A percentile compares a stretch with the other conserved stretches of the same genome.
Evolutionary conservation across 495 filamentous ascomycete species (phyloP).

Genomic region (Neurospora tetraspora): DNA sequence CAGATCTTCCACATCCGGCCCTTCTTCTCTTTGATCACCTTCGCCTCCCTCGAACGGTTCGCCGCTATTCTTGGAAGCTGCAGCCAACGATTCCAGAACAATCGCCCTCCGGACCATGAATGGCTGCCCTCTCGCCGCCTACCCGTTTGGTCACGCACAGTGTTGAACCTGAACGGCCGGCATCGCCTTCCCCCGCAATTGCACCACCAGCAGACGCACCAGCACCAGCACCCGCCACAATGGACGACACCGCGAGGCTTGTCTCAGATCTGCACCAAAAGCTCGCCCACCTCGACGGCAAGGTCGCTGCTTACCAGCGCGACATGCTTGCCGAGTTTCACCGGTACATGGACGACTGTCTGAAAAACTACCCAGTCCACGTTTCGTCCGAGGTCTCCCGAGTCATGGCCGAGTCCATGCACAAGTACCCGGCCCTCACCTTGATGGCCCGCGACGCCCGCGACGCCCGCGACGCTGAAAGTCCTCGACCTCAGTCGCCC

Average conservation of each 20-base stretch:
- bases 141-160: conserved; percentile 15
- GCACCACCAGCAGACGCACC: neutral
- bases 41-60: neutral
- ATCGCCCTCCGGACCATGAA: conserved; percentile 6
- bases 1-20: neutral
- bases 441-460: conserved; percentile 8
- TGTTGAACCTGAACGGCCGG: conserved; percentile 1
- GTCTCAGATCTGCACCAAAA: conserved; percentile 39
- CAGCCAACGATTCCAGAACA: neutral
- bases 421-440: conserved; percentile 28
- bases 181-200: conserved; percentile 1
- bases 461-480: neutral
- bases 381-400: conserved; percentile 34
- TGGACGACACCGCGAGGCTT: conserved; percentile 40
- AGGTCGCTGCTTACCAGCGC: conserved; percentile 38
- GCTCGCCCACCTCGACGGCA: conserved; percentile 40
- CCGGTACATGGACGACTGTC: conserved; percentile 33
- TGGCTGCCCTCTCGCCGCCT: conserved; percentile 7
- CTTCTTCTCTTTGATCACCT: neutral
- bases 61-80: neutral
- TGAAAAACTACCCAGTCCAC: conserved; percentile 34
- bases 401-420: conserved; percentile 34
- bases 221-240: conserved; percentile 10
- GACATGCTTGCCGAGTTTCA: conserved; percentile 41
- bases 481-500: conserved; percentile 9